Percentiles rank a stretch among this genome's conserved stretches.
These are phyloP conservation scores for Avena eriantha DNA, from an alignment of 176 grass and related monocot species.

Conservation along the genomic window DNA sequence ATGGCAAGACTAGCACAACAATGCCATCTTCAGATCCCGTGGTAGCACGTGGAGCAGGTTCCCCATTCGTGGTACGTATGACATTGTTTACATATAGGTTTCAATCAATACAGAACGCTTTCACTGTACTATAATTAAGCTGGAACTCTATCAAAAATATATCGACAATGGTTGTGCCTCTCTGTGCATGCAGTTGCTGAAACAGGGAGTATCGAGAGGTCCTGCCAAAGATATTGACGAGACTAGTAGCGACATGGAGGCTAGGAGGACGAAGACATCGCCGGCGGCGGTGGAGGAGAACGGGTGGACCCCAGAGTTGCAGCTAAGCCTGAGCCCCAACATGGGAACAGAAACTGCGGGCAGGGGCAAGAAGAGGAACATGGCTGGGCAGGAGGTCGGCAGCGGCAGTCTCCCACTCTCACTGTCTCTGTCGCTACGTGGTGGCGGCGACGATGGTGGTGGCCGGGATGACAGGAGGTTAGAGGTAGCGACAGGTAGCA, in stretches of 20 bases:
- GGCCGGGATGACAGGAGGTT: slow-evolving; percentile 35
- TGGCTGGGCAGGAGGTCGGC: slow-evolving; percentile 48
- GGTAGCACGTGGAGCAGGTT: slow-evolving; percentile 38
- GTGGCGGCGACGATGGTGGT: neutral
- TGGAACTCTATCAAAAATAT: neutral
- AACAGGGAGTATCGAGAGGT: neutral
- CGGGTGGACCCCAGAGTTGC: slow-evolving; percentile 54
- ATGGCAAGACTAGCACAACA: slow-evolving; percentile 33
- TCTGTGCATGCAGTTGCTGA: slow-evolving; percentile 41
- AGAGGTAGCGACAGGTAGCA: slow-evolving; percentile 58
- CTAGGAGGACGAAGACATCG: slow-evolving; percentile 51
- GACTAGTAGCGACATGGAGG: neutral
- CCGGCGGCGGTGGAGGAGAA: slow-evolving; percentile 35
- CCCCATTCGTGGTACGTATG: slow-evolving; percentile 41
- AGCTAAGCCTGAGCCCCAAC: slow-evolving; percentile 82
- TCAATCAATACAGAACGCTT: neutral
- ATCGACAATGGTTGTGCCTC: slow-evolving; percentile 2
- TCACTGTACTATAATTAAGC: neutral
- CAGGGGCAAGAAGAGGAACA: slow-evolving; percentile 42
- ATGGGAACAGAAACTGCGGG: slow-evolving; percentile 18
- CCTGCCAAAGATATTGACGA: slow-evolving; percentile 24
- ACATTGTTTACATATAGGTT: neutral
- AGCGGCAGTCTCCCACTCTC: slow-evolving; percentile 56
- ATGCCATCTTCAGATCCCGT: slow-evolving; percentile 40
- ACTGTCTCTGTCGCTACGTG: slow-evolving; percentile 56